Evolutionary conservation across 208 protist genomes (phyloP).

Genomic region (Trypanosoma avium): DNA sequence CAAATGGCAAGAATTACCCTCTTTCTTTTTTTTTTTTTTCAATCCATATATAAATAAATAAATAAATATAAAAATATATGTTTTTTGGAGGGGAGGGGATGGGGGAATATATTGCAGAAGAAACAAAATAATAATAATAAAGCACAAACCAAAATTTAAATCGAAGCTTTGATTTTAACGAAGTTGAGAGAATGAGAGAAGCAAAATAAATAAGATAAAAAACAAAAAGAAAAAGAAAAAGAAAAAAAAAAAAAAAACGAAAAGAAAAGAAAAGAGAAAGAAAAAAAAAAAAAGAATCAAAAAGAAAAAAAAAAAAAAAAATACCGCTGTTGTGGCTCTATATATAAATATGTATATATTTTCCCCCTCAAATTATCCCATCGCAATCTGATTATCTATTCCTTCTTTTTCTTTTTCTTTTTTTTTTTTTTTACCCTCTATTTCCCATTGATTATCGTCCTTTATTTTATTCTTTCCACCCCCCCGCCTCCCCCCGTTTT

Average conservation of each 20-base stretch:
- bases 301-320: constrained; percentile 9
- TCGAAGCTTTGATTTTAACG: too few relatives aligned
- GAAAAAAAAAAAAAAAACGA: constrained; percentile 14
- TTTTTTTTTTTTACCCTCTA: constrained; percentile 4
- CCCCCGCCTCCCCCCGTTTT: background rate
- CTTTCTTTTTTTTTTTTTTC: background rate
- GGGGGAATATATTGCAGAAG: too few relatives aligned
- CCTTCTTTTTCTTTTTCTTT: constrained; percentile 11
- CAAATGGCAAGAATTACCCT: too few relatives aligned
- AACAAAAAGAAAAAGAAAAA: constrained; percentile 1
- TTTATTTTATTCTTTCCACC: background rate
- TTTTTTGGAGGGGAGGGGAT: too few relatives aligned
- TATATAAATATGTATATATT: too few relatives aligned
- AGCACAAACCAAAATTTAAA: too few relatives aligned
- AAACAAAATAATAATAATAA: too few relatives aligned
- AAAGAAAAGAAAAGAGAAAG: background rate
- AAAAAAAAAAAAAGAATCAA: constrained; percentile 15
- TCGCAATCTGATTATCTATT: too few relatives aligned
- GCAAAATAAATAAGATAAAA: background rate
- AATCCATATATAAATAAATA: too few relatives aligned
- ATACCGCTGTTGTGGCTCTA: background rate
- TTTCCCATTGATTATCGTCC: background rate
- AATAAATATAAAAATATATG: too few relatives aligned
- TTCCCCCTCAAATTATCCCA: too few relatives aligned
- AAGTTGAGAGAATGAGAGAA: background rate